phyloP scores from a whole-genome alignment of 345 rosid genomes.

The Jatropha curcas region DNA sequence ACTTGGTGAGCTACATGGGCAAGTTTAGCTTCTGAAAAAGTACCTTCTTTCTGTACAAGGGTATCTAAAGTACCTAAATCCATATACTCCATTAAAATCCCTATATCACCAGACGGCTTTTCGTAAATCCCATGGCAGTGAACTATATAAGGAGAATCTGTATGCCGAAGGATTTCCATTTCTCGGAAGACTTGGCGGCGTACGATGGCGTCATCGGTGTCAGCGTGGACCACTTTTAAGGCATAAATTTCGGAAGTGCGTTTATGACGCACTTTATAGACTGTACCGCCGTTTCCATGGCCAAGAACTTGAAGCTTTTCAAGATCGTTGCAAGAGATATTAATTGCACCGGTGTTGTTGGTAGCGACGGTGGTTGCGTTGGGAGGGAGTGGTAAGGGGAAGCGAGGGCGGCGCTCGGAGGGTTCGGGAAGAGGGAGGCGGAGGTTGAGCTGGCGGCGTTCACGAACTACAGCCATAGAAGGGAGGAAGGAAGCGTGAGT shows the following conservation, averaged over 20 bases:
- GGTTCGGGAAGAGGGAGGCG: slow-evolving; percentile 62
- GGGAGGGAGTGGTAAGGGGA: slow-evolving; percentile 57
- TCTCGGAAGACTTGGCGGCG: slow-evolving; percentile 71
- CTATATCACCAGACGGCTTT: slow-evolving; percentile 63
- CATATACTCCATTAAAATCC: slow-evolving; percentile 80
- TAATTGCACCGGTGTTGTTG: not conserved
- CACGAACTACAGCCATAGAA: slow-evolving; percentile 66
- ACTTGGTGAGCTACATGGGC: slow-evolving; percentile 60
- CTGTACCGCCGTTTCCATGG: slow-evolving; percentile 84
- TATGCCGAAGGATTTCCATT: slow-evolving; percentile 78
- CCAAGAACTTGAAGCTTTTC: slow-evolving; percentile 73
- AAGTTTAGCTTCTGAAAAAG: slow-evolving; percentile 51
- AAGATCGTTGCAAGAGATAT: slow-evolving; percentile 46
- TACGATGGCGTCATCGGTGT: slow-evolving; percentile 45
- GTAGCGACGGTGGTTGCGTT: slow-evolving; percentile 13
- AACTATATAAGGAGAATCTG: slow-evolving; percentile 66
- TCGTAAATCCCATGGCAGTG: slow-evolving; percentile 59
- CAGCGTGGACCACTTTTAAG: slow-evolving; percentile 61
- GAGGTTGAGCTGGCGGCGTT: slow-evolving; percentile 83
- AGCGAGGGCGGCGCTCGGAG: slow-evolving; percentile 52
- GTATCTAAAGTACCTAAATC: slow-evolving; percentile 71
- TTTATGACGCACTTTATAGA: slow-evolving; percentile 69
- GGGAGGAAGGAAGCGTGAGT: not conserved
- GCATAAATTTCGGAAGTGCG: slow-evolving; percentile 60
- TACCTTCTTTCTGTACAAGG: slow-evolving; percentile 37